Base-by-base conservation (phyloP, 1,284 basidiomycete species). In the Puccinia triticina region DNA sequence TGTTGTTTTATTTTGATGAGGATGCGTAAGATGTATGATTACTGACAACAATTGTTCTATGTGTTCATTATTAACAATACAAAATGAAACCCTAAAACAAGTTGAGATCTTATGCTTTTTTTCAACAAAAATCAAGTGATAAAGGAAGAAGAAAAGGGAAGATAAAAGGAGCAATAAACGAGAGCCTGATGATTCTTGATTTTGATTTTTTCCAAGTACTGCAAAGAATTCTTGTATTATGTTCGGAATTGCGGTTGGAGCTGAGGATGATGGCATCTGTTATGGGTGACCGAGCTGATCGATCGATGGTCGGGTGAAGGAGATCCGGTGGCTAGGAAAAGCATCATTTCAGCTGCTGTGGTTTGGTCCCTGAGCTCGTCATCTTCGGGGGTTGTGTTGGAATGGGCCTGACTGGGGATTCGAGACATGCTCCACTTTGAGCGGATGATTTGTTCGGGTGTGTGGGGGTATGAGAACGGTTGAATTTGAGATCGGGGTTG, bases 271-370 rank as follows among this genome's bases (percentile, higher is more conserved):
- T 37, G 72, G 32, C 32, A 40, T 34, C 34, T 26, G 50, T 57
- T 53, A 34, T 55, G 72, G 34, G 72, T 57, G 50, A 74, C 72
- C 2, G 72, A 74, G 32, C n/a, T 55, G 48, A 74, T 61, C 12
- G 59, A 59, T 34, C 74, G 74, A 48, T 64, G 40, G n/a, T 64
- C 57, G 23, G 78, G 78, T 21, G 64, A 71, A 23, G 78, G 78
- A 14, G 78, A 81, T 40, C 69, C 78, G 69, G 77, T 71, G 53
- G 78, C 78, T 11, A 81, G 53, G 32, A 73, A 81, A 43, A 81
- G 78, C 78, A 81, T 81, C 43, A 81, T 57, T 64, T 81, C 78
- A 4, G 78, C 78, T 7, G 67, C 78, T 26, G 67, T 81, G n/a
- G 67, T 50, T 64, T 74, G 71, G 50, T 72, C 78, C 43, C 55